Percentiles rank a stretch among this genome's conserved stretches.
These are phyloP conservation scores for Fusarium agapanthi DNA, from an alignment of 2,329 filamentous ascomycete genomes.

Conservation along the genomic window DNA sequence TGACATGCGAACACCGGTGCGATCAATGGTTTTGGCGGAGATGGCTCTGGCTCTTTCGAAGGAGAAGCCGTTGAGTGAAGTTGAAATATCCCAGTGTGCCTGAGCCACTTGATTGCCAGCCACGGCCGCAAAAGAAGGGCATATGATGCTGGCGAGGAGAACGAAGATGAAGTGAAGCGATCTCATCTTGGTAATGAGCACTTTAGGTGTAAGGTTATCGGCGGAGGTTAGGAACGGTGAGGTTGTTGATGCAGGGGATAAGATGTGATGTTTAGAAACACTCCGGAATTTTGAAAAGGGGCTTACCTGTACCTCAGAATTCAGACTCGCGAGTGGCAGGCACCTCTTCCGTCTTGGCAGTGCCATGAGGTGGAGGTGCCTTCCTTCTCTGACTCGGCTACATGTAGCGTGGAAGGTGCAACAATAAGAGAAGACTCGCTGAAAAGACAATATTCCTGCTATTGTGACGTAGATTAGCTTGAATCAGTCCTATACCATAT, in stretches of 20 bases:
- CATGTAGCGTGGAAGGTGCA: constrained; percentile 5
- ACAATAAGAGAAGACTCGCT: not conserved
- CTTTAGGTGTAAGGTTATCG: not conserved
- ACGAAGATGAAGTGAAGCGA: not conserved
- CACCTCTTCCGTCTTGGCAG: not conserved
- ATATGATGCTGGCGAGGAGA: not conserved
- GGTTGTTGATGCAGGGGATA: not conserved
- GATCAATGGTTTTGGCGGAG: constrained; percentile 41
- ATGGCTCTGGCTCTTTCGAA: constrained; percentile 48
- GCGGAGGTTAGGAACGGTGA: not conserved
- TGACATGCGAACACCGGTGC: constrained; percentile 44
- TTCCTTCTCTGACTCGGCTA: not conserved
- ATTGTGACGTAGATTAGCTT: not conserved
- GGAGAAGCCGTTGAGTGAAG: constrained; percentile 50
- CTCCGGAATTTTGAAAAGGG: not conserved
- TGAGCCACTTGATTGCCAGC: not conserved
- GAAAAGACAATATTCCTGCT: not conserved
- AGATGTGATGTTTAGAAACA: not conserved
- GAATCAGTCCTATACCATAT: not conserved
- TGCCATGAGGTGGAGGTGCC: not conserved
- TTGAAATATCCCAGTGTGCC: constrained; percentile 46
- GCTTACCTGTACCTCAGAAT: not conserved
- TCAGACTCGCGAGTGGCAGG: not conserved
- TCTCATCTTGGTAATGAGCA: not conserved
- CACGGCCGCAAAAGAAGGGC: not conserved